Conservation (phyloP, 495 filamentous ascomycete species). For the Friedmanniomyces simplex region DNA sequence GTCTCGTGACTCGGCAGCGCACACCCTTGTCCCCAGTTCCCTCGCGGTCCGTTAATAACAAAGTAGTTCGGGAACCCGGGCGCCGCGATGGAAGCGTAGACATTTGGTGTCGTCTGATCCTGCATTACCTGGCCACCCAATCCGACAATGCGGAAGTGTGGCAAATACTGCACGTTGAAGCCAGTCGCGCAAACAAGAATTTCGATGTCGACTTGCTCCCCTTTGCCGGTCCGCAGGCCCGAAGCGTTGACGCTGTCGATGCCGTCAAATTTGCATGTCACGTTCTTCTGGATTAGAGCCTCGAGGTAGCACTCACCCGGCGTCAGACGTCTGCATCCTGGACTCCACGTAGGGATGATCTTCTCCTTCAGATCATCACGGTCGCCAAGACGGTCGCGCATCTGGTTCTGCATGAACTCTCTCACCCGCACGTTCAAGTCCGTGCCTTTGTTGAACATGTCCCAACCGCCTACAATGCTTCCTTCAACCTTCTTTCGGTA, state of each 20-base stretch:
- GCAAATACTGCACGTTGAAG: constrained; percentile 41
- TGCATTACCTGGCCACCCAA: constrained; percentile 26
- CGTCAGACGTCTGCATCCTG: constrained; percentile 24
- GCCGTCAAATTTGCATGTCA: constrained; percentile 24
- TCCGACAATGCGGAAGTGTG: constrained; percentile 40
- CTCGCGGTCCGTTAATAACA: constrained; percentile 4
- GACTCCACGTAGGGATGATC: constrained; percentile 23
- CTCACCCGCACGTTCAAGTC: not conserved
- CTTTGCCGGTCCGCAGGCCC: constrained; percentile 23
- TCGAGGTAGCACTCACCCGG: constrained; percentile 30
- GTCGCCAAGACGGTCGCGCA: constrained; percentile 11
- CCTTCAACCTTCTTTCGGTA: constrained; percentile 29
- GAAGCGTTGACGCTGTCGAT: constrained; percentile 23
- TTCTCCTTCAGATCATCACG: constrained; percentile 23
- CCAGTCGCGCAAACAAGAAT: constrained; percentile 40
- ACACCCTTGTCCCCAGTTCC: constrained; percentile 1
- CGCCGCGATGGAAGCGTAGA: constrained; percentile 6
- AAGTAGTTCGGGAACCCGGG: constrained; percentile 17
- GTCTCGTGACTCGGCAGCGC: constrained; percentile 1
- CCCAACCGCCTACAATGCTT: constrained; percentile 11
- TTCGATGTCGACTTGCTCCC: constrained; percentile 27
- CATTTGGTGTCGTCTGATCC: constrained; percentile 14
- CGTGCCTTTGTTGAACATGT: constrained; percentile 1
- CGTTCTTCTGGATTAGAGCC: constrained; percentile 24
- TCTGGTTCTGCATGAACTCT: constrained; percentile 4